Evolutionary conservation across 352 stramenopile genomes (phyloP).

Genomic region (Globisporangium paddicum): DNA sequence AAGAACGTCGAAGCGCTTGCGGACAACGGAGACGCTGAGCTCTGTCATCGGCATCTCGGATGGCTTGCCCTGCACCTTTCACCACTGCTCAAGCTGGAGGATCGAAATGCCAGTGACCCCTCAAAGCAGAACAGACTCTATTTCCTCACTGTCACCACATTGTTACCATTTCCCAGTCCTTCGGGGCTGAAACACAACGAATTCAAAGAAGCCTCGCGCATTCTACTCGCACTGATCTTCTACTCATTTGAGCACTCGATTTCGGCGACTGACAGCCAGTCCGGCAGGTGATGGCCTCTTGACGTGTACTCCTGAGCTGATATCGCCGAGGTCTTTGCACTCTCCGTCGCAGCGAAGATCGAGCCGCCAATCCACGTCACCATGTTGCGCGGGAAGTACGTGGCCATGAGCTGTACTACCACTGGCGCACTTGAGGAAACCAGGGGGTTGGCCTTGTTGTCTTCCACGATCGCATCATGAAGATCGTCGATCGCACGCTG

Average conservation of each 20-base stretch:
- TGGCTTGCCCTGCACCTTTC: constrained; percentile 51
- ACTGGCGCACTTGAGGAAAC: constrained; percentile 15
- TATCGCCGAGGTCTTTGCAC: constrained; percentile 33
- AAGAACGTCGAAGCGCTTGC: constrained; percentile 21
- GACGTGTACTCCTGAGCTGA: constrained; percentile 46
- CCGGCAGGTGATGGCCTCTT: constrained; percentile 26
- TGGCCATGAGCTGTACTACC: constrained; percentile 30
- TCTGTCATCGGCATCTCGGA: constrained; percentile 45
- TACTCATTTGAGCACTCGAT: constrained; percentile 14
- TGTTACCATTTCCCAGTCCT: not conserved
- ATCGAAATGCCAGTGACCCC: no score
- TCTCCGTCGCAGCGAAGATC: constrained; percentile 66
- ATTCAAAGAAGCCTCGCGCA: not conserved
- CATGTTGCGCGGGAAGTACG: constrained; percentile 69
- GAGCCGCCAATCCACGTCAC: constrained; percentile 74
- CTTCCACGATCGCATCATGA: constrained; percentile 22
- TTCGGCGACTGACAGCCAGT: constrained; percentile 67
- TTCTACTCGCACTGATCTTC: not conserved
- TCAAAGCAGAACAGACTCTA: not conserved
- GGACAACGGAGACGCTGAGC: constrained; percentile 47
- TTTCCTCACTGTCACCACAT: not conserved
- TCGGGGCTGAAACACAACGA: not conserved
- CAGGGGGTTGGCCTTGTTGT: constrained; percentile 31
- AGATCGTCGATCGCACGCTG: constrained; percentile 49
- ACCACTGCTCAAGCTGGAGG: constrained; percentile 58